phyloP scores from a whole-genome alignment of 495 filamentous ascomycete species.

The Podospora comata region DNA sequence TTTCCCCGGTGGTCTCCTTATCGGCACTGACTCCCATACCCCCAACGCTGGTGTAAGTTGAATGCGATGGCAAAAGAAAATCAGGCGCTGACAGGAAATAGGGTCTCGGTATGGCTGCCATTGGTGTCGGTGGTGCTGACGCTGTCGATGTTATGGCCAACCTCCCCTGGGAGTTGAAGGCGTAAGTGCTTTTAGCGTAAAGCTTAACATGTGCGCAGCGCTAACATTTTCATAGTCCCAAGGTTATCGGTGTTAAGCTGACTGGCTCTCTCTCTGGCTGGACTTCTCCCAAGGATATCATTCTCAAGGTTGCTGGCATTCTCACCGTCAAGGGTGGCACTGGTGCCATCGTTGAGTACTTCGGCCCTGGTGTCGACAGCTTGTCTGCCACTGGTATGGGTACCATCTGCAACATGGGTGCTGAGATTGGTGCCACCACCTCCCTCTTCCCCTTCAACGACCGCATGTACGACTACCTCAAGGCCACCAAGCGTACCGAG shows the following conservation, averaged over 20 bases:
- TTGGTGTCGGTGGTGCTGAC: slow-evolving; percentile 98
- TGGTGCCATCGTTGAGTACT: slow-evolving; percentile 94
- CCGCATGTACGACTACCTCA: slow-evolving; percentile 92
- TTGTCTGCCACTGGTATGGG: slow-evolving; percentile 62
- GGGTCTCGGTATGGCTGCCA: slow-evolving; percentile 87
- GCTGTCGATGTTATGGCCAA: slow-evolving; percentile 98
- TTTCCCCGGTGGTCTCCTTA: slow-evolving; percentile 96
- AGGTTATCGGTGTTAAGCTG: slow-evolving; percentile 92
- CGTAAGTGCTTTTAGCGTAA: slow-evolving; percentile 28
- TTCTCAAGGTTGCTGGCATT: slow-evolving; percentile 95
- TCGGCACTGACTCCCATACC: slow-evolving; percentile 98
- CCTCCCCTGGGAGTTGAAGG: slow-evolving; percentile 97
- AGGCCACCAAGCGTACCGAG: slow-evolving; percentile 82
- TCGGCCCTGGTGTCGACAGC: slow-evolving; percentile 70
- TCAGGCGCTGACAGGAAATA: background rate
- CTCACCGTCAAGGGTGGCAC: slow-evolving; percentile 98
- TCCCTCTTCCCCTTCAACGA: slow-evolving; percentile 99
- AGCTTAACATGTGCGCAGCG: background rate
- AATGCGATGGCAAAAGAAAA: background rate
- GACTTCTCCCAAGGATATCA: slow-evolving; percentile 92
- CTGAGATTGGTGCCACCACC: slow-evolving; percentile 94
- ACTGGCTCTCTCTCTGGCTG: slow-evolving; percentile 89
- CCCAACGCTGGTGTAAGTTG: slow-evolving; percentile 78
- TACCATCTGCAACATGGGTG: slow-evolving; percentile 72
- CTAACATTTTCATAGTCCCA: slow-evolving; percentile 48